Base-by-base conservation (phyloP, 2,329 filamentous ascomycete genomes). In the Fusarium pseudograminearum region DNA sequence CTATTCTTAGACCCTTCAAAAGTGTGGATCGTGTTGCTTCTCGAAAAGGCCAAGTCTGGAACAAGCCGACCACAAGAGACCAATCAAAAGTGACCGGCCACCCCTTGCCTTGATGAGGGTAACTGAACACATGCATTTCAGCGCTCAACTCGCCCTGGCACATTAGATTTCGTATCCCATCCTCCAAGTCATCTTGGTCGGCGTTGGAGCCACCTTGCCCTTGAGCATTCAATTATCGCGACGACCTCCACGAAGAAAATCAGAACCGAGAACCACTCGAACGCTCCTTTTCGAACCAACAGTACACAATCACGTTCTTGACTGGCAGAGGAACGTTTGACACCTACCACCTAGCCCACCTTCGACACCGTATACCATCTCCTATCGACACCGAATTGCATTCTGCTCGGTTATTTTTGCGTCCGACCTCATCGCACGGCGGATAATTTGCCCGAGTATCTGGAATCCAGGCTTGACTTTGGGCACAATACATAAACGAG, bases 171-270 rank as follows among this genome's bases (percentile, higher is more conserved):
- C 62, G 67, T 73, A 70, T 68, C 51, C 59, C 64, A 61, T 69
- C 63, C 57, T 57, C 55, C 47, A 62, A 71, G 57, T 55, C 51
- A 60, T 59, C 68, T 73, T 56, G 59, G 58, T 55, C 42, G 59
- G 65, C 55, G 50, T 66, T 63, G 48, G 44, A 72, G 65, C 72
- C 72, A 74, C 57, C 52, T 70, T 63, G 68, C 67, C 60, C 60
- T 62, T 69, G 53, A 55, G 58, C 57, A 57, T 42, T 44, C 30
- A 36, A 52, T 46, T 38, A 46, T 48, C 47, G 41, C 44, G 33
- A 53, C 67, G 56, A 71, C 55, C 33, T 46, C 41, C 26, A 47
- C 55, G 46, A 68, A 55, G 42, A 42, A 61, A 52, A 56, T 45
- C 30, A 58, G 28, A 40, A 42, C n/a, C 22, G 48, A 50, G 30